phyloP scores from a whole-genome alignment of 2,329 filamentous ascomycete genomes.

The Chrysoporthe puriensis region DNA sequence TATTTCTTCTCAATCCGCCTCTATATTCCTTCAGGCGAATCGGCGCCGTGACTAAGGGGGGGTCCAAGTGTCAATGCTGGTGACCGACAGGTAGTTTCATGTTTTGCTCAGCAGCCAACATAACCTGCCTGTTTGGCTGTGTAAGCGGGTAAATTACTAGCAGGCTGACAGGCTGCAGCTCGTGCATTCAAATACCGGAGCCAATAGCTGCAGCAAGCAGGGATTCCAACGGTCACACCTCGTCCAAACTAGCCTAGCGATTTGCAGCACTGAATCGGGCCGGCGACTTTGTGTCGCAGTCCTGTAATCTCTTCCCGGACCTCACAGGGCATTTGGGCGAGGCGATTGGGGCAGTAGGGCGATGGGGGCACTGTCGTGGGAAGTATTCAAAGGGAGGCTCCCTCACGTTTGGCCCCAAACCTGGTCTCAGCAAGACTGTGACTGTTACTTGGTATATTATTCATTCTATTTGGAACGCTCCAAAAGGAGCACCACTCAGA shows the following conservation, averaged over 20 bases:
- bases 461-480: no score
- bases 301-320: neutral
- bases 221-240: neutral
- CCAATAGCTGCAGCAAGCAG: constrained; percentile 1
- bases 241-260: neutral
- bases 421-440: no score
- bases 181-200: neutral
- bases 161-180: constrained; percentile 3
- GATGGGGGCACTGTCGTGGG: neutral
- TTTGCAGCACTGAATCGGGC: neutral
- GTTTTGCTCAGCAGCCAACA: neutral
- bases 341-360: neutral
- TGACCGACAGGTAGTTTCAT: constrained; percentile 4
- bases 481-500: no score
- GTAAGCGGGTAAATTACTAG: constrained; percentile 3
- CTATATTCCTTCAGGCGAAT: neutral
- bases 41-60: neutral
- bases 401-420: neutral
- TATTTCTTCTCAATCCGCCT: neutral
- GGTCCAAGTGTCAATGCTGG: neutral
- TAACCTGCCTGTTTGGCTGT: constrained; percentile 2
- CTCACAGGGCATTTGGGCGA: neutral
- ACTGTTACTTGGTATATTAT: no score
- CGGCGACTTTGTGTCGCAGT: neutral
- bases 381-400: neutral